Conservation (phyloP, 352 stramenopile species). For the Pythium chondricola region DNA sequence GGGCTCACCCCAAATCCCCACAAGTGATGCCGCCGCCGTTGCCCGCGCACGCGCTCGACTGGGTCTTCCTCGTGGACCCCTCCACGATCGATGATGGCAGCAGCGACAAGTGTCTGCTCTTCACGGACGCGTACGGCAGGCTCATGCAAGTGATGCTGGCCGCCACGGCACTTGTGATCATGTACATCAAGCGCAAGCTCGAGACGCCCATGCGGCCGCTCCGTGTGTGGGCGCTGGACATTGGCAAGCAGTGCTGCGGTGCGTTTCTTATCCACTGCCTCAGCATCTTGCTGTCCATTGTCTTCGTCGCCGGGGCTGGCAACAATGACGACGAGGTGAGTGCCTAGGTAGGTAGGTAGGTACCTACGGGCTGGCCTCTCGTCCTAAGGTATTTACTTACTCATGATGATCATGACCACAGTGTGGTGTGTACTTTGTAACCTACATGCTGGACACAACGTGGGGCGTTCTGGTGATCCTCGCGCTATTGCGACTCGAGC, state of each 20-base stretch:
- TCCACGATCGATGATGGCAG: slow-evolving; percentile 2
- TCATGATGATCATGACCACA: slow-evolving; percentile 5
- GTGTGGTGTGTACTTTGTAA: slow-evolving; percentile 74
- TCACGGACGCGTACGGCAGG: slow-evolving; percentile 60
- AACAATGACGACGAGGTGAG: slow-evolving; percentile 50
- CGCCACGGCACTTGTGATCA: slow-evolving; percentile 42
- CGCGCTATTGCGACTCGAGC: slow-evolving; percentile 33
- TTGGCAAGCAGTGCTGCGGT: slow-evolving; percentile 63
- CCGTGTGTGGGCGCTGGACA: slow-evolving; percentile 62
- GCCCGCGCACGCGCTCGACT: slow-evolving; percentile 8
- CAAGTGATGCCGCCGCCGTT: no score
- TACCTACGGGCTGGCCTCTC: no score
- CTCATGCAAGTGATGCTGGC: slow-evolving; percentile 54
- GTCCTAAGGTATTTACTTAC: neutral
- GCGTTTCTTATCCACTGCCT: slow-evolving; percentile 52
- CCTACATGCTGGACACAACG: slow-evolving; percentile 62
- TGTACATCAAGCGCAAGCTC: slow-evolving; percentile 77
- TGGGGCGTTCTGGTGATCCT: slow-evolving; percentile 44
- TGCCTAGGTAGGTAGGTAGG: no score
- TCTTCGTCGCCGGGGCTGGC: slow-evolving; percentile 37
- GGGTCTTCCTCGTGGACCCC: slow-evolving; percentile 8
- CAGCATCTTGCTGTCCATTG: slow-evolving; percentile 55
- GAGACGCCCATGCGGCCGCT: slow-evolving; percentile 62
- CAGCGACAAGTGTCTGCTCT: slow-evolving; percentile 49
- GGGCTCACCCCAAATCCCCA: no score